Conservation (phyloP, 2,329 filamentous ascomycete genomes). For the Aspergillus jensenii region DNA sequence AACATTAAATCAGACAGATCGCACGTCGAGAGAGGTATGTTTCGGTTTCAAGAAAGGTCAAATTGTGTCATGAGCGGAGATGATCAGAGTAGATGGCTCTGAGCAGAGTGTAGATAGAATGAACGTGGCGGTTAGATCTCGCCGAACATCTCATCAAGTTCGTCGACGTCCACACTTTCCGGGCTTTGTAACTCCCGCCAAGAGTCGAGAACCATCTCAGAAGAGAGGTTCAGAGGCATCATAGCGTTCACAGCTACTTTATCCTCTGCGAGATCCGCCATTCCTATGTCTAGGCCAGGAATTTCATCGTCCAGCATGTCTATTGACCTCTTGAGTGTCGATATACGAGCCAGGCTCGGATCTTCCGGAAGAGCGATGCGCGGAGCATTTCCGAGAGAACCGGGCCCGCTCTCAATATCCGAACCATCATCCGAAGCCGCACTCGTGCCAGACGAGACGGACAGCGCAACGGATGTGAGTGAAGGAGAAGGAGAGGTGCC, state of each 20-base stretch:
- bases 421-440: constrained; percentile 32
- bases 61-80: constrained; percentile 10
- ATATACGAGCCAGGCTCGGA: constrained; percentile 27
- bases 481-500: constrained; percentile 45
- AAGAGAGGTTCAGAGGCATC: constrained; percentile 27
- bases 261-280: constrained; percentile 34
- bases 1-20: constrained; percentile 13
- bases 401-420: constrained; percentile 25
- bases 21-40: background rate
- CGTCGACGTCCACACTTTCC: constrained; percentile 87
- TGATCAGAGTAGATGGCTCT: background rate
- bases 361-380: constrained; percentile 34
- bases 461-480: constrained; percentile 41
- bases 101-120: background rate
- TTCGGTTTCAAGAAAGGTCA: constrained; percentile 2
- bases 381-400: constrained; percentile 22
- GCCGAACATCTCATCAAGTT: constrained; percentile 84
- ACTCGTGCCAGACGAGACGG: constrained; percentile 44
- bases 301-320: constrained; percentile 42
- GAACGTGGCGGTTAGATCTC: constrained; percentile 56
- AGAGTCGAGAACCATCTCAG: constrained; percentile 47
- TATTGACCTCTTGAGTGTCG: constrained; percentile 39
- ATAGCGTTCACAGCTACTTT: constrained; percentile 46
- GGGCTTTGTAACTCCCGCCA: constrained; percentile 69
- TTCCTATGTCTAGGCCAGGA: constrained; percentile 36